phyloP scores from a whole-genome alignment of 345 rosid genomes.

The Salix exigua region DNA sequence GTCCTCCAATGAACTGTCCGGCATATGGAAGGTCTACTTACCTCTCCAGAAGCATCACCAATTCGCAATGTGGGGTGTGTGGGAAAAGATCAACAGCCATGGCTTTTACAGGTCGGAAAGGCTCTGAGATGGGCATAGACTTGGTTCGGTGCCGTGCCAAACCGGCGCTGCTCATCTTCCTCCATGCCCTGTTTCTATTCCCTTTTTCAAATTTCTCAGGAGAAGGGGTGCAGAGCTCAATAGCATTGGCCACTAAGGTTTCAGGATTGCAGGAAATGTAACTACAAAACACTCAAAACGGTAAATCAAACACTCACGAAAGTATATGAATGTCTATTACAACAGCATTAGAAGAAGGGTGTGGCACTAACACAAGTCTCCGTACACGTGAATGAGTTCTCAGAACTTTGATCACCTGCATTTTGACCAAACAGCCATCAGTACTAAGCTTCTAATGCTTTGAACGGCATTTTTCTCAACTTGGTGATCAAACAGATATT shows the following conservation, averaged over 20 bases:
- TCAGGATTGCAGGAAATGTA: slow-evolving; percentile 98
- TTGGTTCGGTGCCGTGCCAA: slow-evolving; percentile 82
- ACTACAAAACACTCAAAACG: slow-evolving; percentile 32
- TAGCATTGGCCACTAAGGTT: slow-evolving; percentile 82
- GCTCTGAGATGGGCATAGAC: slow-evolving; percentile 87
- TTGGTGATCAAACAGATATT: not conserved
- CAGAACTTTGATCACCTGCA: slow-evolving; percentile 75
- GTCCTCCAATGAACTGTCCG: not conserved
- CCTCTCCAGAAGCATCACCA: slow-evolving; percentile 93
- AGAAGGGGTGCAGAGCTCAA: slow-evolving; percentile 88
- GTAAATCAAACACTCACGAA: not conserved
- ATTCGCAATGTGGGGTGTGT: slow-evolving; percentile 87
- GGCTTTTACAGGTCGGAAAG: slow-evolving; percentile 84
- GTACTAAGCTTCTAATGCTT: not conserved
- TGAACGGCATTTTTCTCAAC: not conserved
- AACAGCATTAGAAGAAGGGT: not conserved
- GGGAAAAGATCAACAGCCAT: slow-evolving; percentile 98
- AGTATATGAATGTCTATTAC: too few relatives aligned
- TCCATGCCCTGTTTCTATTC: slow-evolving; percentile 55
- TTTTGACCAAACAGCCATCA: not conserved
- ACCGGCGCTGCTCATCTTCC: slow-evolving; percentile 73
- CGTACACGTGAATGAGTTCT: slow-evolving; percentile 64
- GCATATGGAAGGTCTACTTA: slow-evolving; percentile 8
- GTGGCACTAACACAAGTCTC: slow-evolving; percentile 75
- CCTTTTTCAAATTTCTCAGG: slow-evolving; percentile 61